Percentiles rank a stretch among this genome's conserved stretches.
These are phyloP conservation scores for Chrysanthemum seticuspe DNA, from an alignment of 129 eudicot genomes.

Conservation along the genomic window DNA sequence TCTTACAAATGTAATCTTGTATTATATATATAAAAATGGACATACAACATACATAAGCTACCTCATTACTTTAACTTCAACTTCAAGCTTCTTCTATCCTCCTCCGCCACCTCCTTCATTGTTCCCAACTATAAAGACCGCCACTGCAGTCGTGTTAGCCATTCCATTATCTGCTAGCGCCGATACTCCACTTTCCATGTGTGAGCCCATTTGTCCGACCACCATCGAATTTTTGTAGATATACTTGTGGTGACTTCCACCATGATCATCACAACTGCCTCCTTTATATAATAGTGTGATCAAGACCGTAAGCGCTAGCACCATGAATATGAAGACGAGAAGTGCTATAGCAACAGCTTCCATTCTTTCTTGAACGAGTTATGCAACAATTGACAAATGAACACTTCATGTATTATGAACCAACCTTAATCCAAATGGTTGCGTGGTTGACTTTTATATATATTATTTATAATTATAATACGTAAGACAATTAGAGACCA, in stretches of 20 bases:
- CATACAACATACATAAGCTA: conserved; percentile 4
- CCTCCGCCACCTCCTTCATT: neutral
- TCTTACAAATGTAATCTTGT: neutral
- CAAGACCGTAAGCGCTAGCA: conserved; percentile 5
- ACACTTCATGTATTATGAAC: conserved; percentile 1
- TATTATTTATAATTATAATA: neutral
- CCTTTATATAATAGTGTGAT: conserved; percentile 12
- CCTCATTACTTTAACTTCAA: neutral
- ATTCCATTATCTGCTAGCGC: neutral
- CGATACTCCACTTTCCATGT: neutral
- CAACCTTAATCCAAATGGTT: conserved; percentile 1
- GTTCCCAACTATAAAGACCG: neutral
- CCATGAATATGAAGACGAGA: conserved; percentile 3
- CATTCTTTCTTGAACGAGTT: conserved; percentile 17
- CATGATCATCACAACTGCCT: neutral
- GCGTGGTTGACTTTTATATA: conserved; percentile 17
- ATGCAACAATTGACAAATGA: neutral
- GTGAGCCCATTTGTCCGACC: neutral
- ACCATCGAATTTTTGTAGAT: neutral
- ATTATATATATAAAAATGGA: neutral
- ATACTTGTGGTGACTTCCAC: neutral
- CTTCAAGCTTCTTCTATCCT: conserved; percentile 8
- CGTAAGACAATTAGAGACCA: conserved; percentile 19
- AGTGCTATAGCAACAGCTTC: conserved; percentile 19
- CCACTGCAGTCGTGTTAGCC: neutral